These are phyloP conservation scores for Rutstroemia sp. DNA, from an alignment of 2,329 filamentous ascomycete species.

Conservation along the genomic window DNA sequence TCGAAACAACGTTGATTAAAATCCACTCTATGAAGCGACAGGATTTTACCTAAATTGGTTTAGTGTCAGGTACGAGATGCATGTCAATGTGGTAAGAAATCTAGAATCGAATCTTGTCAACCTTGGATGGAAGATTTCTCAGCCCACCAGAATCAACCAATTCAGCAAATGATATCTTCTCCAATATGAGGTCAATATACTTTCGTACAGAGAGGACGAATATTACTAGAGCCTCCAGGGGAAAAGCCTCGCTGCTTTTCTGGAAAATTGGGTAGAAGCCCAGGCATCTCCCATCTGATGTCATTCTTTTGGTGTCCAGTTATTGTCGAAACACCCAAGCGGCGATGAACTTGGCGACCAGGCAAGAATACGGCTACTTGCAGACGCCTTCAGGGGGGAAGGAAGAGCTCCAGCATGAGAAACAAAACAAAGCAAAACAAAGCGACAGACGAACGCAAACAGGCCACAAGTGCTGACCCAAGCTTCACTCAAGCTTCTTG, in stretches of 20 bases:
- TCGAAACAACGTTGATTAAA: slow-evolving; percentile 4
- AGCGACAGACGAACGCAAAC: not conserved
- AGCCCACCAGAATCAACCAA: not conserved
- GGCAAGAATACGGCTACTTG: not conserved
- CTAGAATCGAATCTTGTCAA: not conserved
- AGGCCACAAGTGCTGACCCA: not conserved
- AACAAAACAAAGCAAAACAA: too few relatives aligned
- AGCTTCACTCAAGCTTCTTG: slow-evolving; percentile 5
- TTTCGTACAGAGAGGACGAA: not conserved
- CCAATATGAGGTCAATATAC: slow-evolving; percentile 1
- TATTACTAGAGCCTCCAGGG: too few relatives aligned
- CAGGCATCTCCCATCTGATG: not conserved
- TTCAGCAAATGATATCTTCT: not conserved
- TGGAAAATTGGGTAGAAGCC: not conserved
- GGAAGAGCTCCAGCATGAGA: not conserved
- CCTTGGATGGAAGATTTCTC: not conserved
- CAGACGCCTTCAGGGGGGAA: not conserved
- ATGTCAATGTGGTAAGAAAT: not conserved
- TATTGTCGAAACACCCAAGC: not conserved
- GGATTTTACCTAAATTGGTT: not conserved
- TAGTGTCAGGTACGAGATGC: not conserved
- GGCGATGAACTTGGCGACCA: not conserved
- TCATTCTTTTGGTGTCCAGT: not conserved
- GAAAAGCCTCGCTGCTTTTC: not conserved
- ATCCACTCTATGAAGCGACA: not conserved